Conservation (phyloP, 1,284 basidiomycete species). For the Ceratobasidium papillatum region DNA sequence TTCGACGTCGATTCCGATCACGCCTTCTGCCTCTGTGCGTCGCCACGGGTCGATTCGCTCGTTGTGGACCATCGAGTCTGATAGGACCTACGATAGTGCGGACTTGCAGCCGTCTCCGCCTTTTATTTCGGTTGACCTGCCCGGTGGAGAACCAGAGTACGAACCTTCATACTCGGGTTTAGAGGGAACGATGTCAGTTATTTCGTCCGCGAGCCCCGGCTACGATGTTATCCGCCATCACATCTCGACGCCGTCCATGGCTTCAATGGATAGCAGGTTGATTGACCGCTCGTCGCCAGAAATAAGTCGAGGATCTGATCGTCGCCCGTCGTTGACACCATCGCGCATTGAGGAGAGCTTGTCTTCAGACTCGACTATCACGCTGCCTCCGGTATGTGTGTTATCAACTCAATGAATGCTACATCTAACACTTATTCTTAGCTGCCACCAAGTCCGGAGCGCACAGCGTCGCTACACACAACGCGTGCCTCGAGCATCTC, state of each 20-base stretch:
- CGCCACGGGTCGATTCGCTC: slow-evolving; percentile 35
- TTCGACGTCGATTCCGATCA: background rate
- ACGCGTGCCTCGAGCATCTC: slow-evolving; percentile 58
- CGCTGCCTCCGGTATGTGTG: slow-evolving; percentile 24
- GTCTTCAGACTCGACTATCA: slow-evolving; percentile 8
- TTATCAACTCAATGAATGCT: slow-evolving; percentile 46
- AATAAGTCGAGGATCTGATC: background rate
- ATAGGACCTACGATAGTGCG: slow-evolving; percentile 71
- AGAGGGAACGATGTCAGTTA: slow-evolving; percentile 18
- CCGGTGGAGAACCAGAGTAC: slow-evolving; percentile 16
- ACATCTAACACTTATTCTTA: slow-evolving; percentile 47
- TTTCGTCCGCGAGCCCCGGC: slow-evolving; percentile 18
- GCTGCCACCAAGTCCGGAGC: slow-evolving; percentile 54
- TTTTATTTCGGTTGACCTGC: slow-evolving; percentile 6
- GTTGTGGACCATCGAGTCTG: slow-evolving; percentile 55
- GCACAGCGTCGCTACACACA: slow-evolving; percentile 48
- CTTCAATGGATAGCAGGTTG: background rate
- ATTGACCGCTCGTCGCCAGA: background rate
- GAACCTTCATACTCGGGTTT: slow-evolving; percentile 33
- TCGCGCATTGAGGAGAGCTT: slow-evolving; percentile 13
- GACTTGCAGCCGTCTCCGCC: slow-evolving; percentile 72
- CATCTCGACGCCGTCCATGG: background rate
- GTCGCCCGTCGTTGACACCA: slow-evolving; percentile 26
- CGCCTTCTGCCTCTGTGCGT: background rate
- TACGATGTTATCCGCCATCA: slow-evolving; percentile 32